Base-by-base conservation (phyloP, 495 filamentous ascomycete species). In the Astrothelium macrocarpum region DNA sequence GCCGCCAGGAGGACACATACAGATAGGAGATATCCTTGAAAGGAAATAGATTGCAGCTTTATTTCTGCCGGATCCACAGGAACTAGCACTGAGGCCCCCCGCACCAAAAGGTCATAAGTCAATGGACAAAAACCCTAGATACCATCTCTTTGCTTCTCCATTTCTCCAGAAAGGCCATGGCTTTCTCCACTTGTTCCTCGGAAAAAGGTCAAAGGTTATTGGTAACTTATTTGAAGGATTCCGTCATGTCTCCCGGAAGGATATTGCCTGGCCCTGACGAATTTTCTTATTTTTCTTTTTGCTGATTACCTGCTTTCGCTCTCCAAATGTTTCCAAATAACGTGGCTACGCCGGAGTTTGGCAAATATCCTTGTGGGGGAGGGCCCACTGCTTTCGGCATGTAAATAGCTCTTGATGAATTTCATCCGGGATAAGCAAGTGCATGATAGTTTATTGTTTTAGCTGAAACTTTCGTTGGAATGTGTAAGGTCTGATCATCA, bases 51-150 rank as follows among this genome's bases (percentile, higher is more conserved):
- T 25, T 56, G 49, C 49, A 56, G 49, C 49, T 28, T 56, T 9
- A n/a, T 29, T 56, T 29, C 49, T 29, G 49, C 49, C 49, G 49
- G 49, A 56, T 56, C 23, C 25, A 56, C 49, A 56, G 49, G 49
- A 28, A 56, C 11, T 25, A 56, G 49, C 25, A 56, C 49, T 56
- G 49, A 26, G 7, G 49, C 20, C 2, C 49, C 49, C 49, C 23
- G 49, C 26, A 5, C 26, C 26, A 29, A 56, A 56, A 56, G 25
- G 49, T 56, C 49, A 56, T 29, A 28, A 20, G 25, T 56, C 49
- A 56, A 56, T 56, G 49, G 49, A n/a, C 49, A 56, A 29, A 56
- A 39, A 5, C 34, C 2, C 12, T n/a, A 11, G 49, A 11, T 25
- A 56, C 20, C 11, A 10, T 25, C 49, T 56, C 49, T 56, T 29